Percentiles rank a stretch among this genome's conserved stretches.
Conservation (phyloP, 106 monocot genomes). For the Amphibolis antarctica region DNA sequence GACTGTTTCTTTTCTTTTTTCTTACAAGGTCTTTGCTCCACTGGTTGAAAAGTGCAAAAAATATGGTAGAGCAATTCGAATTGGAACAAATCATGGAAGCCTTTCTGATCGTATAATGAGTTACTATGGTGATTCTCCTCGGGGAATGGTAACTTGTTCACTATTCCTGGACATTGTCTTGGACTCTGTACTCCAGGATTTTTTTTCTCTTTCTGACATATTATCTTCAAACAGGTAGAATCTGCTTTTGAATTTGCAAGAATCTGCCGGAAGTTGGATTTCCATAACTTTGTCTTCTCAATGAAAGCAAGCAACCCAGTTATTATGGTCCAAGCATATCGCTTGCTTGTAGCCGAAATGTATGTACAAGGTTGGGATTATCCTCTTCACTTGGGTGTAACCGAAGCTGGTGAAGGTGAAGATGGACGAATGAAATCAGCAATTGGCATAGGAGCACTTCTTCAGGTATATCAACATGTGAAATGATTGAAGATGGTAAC, state of each 20-base stretch:
- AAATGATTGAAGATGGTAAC: background rate
- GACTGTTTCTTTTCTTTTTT: constrained; percentile 3
- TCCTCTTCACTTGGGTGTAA: constrained; percentile 97
- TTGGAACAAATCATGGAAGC: constrained; percentile 99
- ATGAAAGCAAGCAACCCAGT: constrained; percentile 99
- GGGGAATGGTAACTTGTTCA: constrained; percentile 73
- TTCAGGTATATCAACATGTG: constrained; percentile 43
- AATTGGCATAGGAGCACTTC: constrained; percentile 97
- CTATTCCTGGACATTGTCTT: background rate
- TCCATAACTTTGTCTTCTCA: constrained; percentile 98
- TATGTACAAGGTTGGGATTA: constrained; percentile 99
- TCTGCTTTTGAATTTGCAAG: constrained; percentile 99
- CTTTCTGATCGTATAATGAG: constrained; percentile 99
- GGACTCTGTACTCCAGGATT: background rate
- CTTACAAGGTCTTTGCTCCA: constrained; percentile 75
- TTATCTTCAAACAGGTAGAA: constrained; percentile 62
- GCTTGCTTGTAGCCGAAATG: constrained; percentile 98
- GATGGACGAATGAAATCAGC: constrained; percentile 99
- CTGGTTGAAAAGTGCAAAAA: constrained; percentile 98
- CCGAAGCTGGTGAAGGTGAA: constrained; percentile 99
- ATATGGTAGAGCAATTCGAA: constrained; percentile 96
- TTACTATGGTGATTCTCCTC: constrained; percentile 98
- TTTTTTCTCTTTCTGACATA: background rate
- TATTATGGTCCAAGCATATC: constrained; percentile 96
- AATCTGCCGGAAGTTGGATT: constrained; percentile 89